Percentiles rank a stretch among this genome's conserved stretches.
phyloP scores from a whole-genome alignment of 805 yeast genomes.

The Ogataea henricii region DNA sequence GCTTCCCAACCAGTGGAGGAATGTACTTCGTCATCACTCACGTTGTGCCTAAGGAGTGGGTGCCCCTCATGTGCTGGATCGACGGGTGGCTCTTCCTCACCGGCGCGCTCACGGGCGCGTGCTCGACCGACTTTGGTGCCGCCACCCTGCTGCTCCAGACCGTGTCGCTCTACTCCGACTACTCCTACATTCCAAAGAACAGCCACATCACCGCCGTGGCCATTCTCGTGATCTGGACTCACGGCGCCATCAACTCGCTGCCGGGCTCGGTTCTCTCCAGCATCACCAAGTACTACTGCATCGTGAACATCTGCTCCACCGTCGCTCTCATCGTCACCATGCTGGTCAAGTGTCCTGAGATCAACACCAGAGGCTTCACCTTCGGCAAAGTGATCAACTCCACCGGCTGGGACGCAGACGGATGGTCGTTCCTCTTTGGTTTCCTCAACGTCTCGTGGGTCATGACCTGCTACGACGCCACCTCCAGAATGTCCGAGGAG shows the following conservation, averaged over 20 bases:
- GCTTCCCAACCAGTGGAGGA: conserved; percentile 58
- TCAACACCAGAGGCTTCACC: conserved; percentile 46
- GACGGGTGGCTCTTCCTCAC: conserved; percentile 55
- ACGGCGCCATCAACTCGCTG: conserved; percentile 52
- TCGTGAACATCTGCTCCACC: conserved; percentile 49
- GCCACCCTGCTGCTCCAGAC: conserved; percentile 49
- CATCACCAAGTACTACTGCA: conserved; percentile 52
- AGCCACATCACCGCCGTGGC: conserved; percentile 52
- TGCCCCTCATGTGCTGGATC: conserved; percentile 54
- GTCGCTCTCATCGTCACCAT: conserved; percentile 54
- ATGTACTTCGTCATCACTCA: conserved; percentile 49
- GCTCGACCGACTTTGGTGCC: conserved; percentile 55
- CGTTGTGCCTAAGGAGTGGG: conserved; percentile 49
- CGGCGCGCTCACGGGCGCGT: conserved; percentile 51
- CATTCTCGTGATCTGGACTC: conserved; percentile 50
- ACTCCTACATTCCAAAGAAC: conserved; percentile 42
- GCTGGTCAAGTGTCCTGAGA: conserved; percentile 52
- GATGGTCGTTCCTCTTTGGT: conserved; percentile 60
- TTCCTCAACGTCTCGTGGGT: conserved; percentile 62
- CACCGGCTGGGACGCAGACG: conserved; percentile 53
- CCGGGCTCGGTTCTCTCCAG: conserved; percentile 52
- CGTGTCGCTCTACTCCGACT: conserved; percentile 40
- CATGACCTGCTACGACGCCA: conserved; percentile 58
- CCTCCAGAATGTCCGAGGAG: conserved; percentile 58
- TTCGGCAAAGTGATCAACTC: conserved; percentile 48